These are phyloP conservation scores for Malassezia obtusa DNA, from an alignment of 1,284 basidiomycete species.

Conservation along the genomic window DNA sequence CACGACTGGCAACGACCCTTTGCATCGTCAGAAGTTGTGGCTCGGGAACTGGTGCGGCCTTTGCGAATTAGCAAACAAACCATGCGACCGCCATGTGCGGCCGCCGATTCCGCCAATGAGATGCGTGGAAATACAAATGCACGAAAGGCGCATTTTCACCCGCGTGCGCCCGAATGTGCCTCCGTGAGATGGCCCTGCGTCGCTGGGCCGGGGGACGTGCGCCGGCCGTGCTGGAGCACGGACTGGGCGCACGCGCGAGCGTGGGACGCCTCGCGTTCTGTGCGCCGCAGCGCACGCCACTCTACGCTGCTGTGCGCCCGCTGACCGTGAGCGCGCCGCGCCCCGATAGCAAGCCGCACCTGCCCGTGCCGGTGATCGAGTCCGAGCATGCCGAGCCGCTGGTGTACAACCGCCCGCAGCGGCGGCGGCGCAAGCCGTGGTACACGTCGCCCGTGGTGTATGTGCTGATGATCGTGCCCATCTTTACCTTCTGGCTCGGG, in stretches of 20 bases:
- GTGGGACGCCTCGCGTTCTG: no score
- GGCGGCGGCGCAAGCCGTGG: constrained; percentile 20
- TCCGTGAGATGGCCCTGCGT: neutral
- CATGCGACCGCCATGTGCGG: neutral
- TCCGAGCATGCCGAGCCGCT: constrained; percentile 3
- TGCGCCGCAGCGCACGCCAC: no score
- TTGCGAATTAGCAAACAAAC: neutral
- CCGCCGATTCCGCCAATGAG: constrained; percentile 8
- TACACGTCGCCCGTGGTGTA: constrained; percentile 49
- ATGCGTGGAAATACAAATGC: constrained; percentile 8
- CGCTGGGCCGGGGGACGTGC: neutral
- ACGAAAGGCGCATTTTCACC: neutral
- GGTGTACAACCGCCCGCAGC: constrained; percentile 15
- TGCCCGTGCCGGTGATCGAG: constrained; percentile 2
- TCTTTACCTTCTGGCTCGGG: constrained; percentile 83
- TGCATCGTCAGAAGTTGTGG: constrained; percentile 15
- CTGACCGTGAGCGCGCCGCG: no score
- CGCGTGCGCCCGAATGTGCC: neutral
- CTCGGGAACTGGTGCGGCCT: constrained; percentile 12
- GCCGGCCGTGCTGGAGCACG: no score
- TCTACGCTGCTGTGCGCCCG: no score
- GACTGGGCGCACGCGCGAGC: no score
- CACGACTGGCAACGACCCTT: constrained; percentile 14
- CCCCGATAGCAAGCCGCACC: neutral
- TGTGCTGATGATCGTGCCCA: constrained; percentile 72